Evolutionary conservation across 768 basidiomycete genomes (phyloP), one percentile per base, ranked within the genome.

Genomic region (Collybiopsis confluens): DNA sequence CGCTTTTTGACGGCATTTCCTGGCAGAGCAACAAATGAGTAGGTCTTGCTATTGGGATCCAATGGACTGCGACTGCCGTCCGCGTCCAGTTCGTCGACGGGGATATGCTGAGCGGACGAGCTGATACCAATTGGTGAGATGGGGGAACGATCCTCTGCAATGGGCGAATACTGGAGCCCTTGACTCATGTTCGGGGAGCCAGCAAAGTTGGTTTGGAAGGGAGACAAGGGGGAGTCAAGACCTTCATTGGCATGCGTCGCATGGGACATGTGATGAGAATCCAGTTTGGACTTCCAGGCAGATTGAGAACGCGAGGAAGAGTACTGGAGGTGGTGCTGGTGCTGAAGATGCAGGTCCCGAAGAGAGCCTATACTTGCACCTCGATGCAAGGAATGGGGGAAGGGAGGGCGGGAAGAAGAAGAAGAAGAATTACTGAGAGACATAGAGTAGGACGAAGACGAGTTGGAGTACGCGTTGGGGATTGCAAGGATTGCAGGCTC

Each of bases 1-100:
- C 90, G 83, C 70, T 92, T 92, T 68, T 83, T 88, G 54, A 92
- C 81, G 15, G 85, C 75, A 61, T 90, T 90, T 20, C 90, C 90
- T 9, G 90, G 88, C 9, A 92, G 71, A 11, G 88, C 78, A 38
- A 92, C 88, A 58, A 92, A 92, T 1, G 88, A 85, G 65, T 91
- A 92, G 21, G 86, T 89, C 68, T 88, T 91, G 60, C 73, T 75
- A 62, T 77, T 78, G 38, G 72, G 62, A 48, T 65, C 64, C 26
- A 75, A 68, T 37, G 62, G 48, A 51, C 66, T 66, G 41, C 68
- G 51, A 18, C 54, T 55, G 20, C 54, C 54, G 42, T 54, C 35
- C 35, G 44, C 51, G 18, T 48, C 47, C 36, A 26, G 28, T 18
- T 41, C 44, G 61, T 42, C 44, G 27, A 45, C 27, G 16, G 50